These are phyloP conservation scores for Tricholoma furcatifolium DNA, from an alignment of 768 basidiomycete species.

Conservation along the genomic window DNA sequence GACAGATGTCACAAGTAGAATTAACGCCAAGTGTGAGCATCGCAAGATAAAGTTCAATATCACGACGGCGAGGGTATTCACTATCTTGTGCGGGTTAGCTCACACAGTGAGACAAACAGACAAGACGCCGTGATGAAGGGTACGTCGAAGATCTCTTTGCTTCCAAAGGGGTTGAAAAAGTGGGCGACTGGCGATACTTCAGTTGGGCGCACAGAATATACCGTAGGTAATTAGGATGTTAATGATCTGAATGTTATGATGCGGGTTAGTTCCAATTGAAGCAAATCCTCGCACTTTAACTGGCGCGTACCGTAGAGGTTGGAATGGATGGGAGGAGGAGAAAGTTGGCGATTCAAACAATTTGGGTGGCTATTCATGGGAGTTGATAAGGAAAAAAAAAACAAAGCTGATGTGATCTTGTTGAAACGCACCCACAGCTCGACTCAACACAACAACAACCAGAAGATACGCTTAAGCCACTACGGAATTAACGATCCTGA, in stretches of 20 bases:
- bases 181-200: no score
- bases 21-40: conserved; percentile 68
- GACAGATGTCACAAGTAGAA: conserved; percentile 77
- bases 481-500: conserved; percentile 5
- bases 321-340: background rate
- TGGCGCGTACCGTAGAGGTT: background rate
- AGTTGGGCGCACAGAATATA: no score
- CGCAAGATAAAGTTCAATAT: conserved; percentile 20
- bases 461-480: conserved; percentile 4
- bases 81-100: background rate
- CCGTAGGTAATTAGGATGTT: background rate
- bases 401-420: background rate
- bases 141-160: background rate
- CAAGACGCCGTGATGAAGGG: background rate
- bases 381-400: background rate
- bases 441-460: background rate
- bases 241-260: background rate
- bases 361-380: background rate
- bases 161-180: no score
- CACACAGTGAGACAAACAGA: background rate
- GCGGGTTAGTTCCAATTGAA: background rate
- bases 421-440: background rate
- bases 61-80: conserved; percentile 8
- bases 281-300: background rate
- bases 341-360: background rate